Evolutionary conservation across 2,329 filamentous ascomycete genomes (phyloP), one percentile per base, ranked within the genome.

Genomic region (Clathrospora elynae): DNA sequence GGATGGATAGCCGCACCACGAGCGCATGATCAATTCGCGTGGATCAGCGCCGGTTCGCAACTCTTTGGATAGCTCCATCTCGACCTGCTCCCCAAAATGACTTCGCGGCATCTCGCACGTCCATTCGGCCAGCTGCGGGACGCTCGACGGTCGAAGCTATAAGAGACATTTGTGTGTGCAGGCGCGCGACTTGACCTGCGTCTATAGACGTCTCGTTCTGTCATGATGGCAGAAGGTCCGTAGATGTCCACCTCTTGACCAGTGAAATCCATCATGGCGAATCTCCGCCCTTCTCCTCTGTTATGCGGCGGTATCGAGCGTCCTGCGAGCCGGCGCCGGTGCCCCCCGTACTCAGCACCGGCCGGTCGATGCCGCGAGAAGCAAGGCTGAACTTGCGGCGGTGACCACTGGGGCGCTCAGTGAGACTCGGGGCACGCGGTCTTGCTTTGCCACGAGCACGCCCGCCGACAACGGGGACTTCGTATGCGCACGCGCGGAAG

Each of bases 381-480:
- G 69, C 61, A 19, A 76, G 54, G 44, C 73, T 76, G 51, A 78
- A 72, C 7, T 59, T 61, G 18, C 75, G 65, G 16, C 67, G 71
- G 49, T 73, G 71, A 6, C 79, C 80, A 51, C 71, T 76, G 3
- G 80, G 78, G 43, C 80, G 69, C 60, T 83, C 81, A 33, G 74
- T 79, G 37, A 87, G 69, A 57, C 77, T 84, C 10, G 83, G 83
- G 23, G 81, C 82, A 50, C 81, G 73, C 5, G 84, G 84, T 49
- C 81, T 73, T 43, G 76, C 75, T 53, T 77, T 75, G 4, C 83
- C 83, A 43, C 78, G 74, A 22, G 83, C 82, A 53, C 82, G 73
- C 5, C 84, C 83, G 3, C 83, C 84, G 32, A 84, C 57, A 19
- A 79, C 62, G 1, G 83, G 83, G 2, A 85, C 67, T 47, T 85